These are phyloP conservation scores for Skeletonema grethae DNA, from an alignment of 108 stramenopile genomes.

Conservation along the genomic window DNA sequence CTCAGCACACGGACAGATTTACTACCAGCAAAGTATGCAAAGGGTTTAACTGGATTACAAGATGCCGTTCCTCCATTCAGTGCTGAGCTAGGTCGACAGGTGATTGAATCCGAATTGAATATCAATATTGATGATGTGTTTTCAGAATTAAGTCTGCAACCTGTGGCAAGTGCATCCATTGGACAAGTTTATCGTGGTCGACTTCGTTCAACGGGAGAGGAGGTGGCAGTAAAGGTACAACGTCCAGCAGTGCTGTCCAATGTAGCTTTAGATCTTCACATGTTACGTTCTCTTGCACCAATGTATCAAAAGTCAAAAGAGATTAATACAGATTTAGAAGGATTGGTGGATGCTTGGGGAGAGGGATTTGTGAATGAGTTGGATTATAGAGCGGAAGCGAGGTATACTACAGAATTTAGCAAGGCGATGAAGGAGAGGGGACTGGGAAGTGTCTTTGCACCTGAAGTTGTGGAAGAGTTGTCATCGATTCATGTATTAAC, in stretches of 20 bases:
- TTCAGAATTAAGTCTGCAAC: constrained; percentile 37
- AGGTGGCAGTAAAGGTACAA: constrained; percentile 90
- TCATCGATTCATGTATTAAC: constrained; percentile 67
- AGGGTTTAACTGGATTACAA: constrained; percentile 69
- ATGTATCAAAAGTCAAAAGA: constrained; percentile 43
- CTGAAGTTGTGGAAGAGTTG: constrained; percentile 55
- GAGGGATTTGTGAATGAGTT: constrained; percentile 83
- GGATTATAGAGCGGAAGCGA: constrained; percentile 80
- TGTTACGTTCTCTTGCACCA: constrained; percentile 65
- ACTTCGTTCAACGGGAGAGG: constrained; percentile 29
- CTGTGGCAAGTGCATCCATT: constrained; percentile 87
- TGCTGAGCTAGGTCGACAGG: constrained; percentile 40
- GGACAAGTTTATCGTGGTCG: constrained; percentile 89
- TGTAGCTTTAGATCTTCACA: constrained; percentile 79
- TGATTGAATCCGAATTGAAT: constrained; percentile 64
- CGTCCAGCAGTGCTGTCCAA: constrained; percentile 73
- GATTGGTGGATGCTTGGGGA: constrained; percentile 83
- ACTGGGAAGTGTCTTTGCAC: constrained; percentile 62
- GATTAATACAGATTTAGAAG: constrained; percentile 60
- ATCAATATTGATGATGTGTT: constrained; percentile 56
- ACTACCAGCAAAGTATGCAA: constrained; percentile 66
- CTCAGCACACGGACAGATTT: constrained; percentile 77
- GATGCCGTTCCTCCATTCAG: constrained; percentile 81
- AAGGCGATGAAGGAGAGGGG: constrained; percentile 57
- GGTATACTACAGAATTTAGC: constrained; percentile 58